Conservation (phyloP, 306 rosid genomes). For the Quercus dentata region DNA sequence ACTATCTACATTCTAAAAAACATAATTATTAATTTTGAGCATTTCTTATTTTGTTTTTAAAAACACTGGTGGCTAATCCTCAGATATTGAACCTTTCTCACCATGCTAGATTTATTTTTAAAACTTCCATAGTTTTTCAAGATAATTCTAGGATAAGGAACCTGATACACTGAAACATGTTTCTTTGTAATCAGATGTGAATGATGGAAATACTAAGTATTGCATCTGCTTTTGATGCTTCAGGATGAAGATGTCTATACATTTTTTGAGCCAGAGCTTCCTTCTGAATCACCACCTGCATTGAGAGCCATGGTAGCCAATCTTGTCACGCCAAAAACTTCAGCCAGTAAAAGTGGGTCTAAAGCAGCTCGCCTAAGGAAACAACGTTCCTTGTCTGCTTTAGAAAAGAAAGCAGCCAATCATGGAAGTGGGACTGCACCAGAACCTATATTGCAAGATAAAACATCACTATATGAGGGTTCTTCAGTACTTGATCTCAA, state of each 20-base stretch:
- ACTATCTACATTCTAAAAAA: neutral
- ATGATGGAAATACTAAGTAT: neutral
- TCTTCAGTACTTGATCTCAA: constrained; percentile 88
- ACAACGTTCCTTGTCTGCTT: constrained; percentile 63
- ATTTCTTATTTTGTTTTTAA: neutral
- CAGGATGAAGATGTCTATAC: constrained; percentile 90
- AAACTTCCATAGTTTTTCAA: neutral
- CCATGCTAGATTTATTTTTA: neutral
- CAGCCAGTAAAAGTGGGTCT: constrained; percentile 36
- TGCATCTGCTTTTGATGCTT: constrained; percentile 14
- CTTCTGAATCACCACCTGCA: constrained; percentile 45
- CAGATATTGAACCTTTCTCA: neutral
- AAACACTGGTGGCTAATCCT: neutral
- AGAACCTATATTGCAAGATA: constrained; percentile 45
- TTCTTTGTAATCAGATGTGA: neutral
- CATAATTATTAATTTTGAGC: neutral
- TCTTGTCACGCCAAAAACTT: constrained; percentile 37
- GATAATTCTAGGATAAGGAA: neutral
- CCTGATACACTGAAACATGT: neutral
- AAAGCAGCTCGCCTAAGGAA: constrained; percentile 57
- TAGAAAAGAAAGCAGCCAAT: constrained; percentile 48
- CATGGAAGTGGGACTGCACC: constrained; percentile 27
- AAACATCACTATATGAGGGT: constrained; percentile 56
- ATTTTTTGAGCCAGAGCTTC: constrained; percentile 92
- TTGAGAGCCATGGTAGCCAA: constrained; percentile 35